Base-by-base conservation (phyloP, 75 land plant species). In the Adiantum capillusveneris region DNA sequence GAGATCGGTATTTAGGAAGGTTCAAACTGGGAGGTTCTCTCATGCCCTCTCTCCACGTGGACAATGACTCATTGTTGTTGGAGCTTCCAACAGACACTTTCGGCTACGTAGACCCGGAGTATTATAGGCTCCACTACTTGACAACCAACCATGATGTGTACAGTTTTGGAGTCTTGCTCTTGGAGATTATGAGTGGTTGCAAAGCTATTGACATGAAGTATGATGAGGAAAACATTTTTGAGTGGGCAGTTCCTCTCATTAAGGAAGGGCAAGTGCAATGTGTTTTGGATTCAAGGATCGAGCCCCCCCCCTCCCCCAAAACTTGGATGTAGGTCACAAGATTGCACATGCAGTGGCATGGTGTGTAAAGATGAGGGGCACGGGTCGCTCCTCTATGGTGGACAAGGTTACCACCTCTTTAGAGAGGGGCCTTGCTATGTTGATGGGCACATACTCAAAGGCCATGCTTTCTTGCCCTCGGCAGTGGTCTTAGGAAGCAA, bases 321-420 rank as follows among this genome's bases (percentile, higher is more conserved):
- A 34, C 14, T 42, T 64, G 0, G 90, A 88, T n/a, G 83, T 83
- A 0, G 13, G 86, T 44, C 78, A 66, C 31, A 74, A 77, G 25
- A 82, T 88, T 0, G 90, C 94, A 16, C 68, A 65, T 30, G 80
- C 80, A 9, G 90, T 90, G 6, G 78, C 80, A 44, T 77, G 75
- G 34, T 88, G 94, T 56, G 94, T 88, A 51, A 74, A 82, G 21
- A 86, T 85, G 94, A 69, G 83, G 49, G 94, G 86, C 11, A 88
- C 86, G 45, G 90, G 86, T 39, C 70, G 94, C 56, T 90, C 94
- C 1, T 88, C 94, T 0, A 88, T 88, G n/a, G n/a, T n/a, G 94
- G 94, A 86, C 53, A 75, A 75, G 45, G 94, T 88, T 34, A 88
- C 94, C 2, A 88, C 94, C 0, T 74, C 83, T 7, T 57, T 88